These are phyloP conservation scores for Annulohypoxylon truncatum DNA, from an alignment of 2,329 filamentous ascomycete genomes.

Conservation along the genomic window DNA sequence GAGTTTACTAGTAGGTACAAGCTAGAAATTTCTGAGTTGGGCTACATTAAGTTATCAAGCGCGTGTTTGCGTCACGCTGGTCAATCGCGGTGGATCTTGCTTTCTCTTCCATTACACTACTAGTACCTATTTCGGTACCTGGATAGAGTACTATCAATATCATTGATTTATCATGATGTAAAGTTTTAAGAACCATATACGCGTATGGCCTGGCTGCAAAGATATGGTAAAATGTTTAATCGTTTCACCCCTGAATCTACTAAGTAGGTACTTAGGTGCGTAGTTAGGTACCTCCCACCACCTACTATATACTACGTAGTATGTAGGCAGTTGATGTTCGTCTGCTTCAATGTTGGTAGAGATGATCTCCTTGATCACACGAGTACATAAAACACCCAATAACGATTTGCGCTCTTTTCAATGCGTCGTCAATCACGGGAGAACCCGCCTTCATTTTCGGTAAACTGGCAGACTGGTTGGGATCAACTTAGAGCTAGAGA, in stretches of 20 bases:
- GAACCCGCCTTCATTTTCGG: background rate
- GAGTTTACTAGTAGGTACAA: background rate
- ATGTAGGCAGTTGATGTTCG: background rate
- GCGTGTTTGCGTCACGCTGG: slow-evolving; percentile 22
- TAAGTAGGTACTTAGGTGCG: background rate
- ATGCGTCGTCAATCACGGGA: slow-evolving; percentile 1
- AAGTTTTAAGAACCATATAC: too few relatives aligned
- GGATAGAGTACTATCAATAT: too few relatives aligned
- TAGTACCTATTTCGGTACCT: too few relatives aligned
- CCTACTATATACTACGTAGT: background rate
- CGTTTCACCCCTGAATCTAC: too few relatives aligned
- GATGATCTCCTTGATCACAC: slow-evolving; percentile 30
- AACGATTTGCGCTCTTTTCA: slow-evolving; percentile 12
- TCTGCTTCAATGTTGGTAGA: background rate
- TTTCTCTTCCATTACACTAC: background rate
- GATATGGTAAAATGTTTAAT: too few relatives aligned
- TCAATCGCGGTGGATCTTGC: background rate
- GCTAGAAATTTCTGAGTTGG: slow-evolving; percentile 13
- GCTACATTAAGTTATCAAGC: slow-evolving; percentile 24
- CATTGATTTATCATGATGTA: too few relatives aligned
- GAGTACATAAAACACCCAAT: slow-evolving; percentile 19
- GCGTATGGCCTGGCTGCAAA: too few relatives aligned
- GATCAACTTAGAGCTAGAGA: background rate
- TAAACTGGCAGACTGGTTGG: background rate
- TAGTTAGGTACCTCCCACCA: background rate